Conservation (phyloP, 208 protist genomes). For the Borovskyia barvae region DNA sequence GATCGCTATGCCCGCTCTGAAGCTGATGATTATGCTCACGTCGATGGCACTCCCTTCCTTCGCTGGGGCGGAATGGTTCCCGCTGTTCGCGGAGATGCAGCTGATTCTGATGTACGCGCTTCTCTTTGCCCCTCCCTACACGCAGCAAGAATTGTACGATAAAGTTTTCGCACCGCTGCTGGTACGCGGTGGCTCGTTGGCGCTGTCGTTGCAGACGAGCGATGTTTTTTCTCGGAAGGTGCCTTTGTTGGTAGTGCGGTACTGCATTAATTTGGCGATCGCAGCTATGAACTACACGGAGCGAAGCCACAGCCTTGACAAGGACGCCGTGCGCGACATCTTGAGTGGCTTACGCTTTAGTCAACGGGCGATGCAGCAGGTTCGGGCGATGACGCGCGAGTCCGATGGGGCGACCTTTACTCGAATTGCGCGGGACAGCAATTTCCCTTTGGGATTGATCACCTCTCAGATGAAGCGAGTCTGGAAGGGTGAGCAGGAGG, state of each 20-base stretch:
- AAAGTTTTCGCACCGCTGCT: constrained; percentile 43
- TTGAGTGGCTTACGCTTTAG: constrained; percentile 48
- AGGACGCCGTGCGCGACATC: constrained; percentile 48
- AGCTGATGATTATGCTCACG: constrained; percentile 70
- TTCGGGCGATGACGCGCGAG: constrained; percentile 17
- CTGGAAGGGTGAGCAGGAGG: background rate
- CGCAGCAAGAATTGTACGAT: constrained; percentile 64
- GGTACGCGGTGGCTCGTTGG: constrained; percentile 5
- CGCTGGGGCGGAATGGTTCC: constrained; percentile 41
- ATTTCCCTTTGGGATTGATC: constrained; percentile 12
- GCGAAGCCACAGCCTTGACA: constrained; percentile 24
- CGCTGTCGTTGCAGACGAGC: constrained; percentile 30
- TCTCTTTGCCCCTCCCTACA: constrained; percentile 38
- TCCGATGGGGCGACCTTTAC: constrained; percentile 6
- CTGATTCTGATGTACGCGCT: constrained; percentile 61
- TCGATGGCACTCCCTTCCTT: constrained; percentile 38
- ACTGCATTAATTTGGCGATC: constrained; percentile 32
- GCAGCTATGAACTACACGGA: constrained; percentile 43
- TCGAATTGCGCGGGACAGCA: constrained; percentile 13
- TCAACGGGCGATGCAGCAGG: constrained; percentile 41
- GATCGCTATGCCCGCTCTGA: constrained; percentile 35
- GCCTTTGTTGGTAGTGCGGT: constrained; percentile 30
- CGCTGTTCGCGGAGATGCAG: constrained; percentile 61
- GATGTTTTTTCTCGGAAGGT: constrained; percentile 28
- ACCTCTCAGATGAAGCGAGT: constrained; percentile 13